Conservation (phyloP, 2,329 filamentous ascomycete genomes). For the Hyphodiscus sp. region DNA sequence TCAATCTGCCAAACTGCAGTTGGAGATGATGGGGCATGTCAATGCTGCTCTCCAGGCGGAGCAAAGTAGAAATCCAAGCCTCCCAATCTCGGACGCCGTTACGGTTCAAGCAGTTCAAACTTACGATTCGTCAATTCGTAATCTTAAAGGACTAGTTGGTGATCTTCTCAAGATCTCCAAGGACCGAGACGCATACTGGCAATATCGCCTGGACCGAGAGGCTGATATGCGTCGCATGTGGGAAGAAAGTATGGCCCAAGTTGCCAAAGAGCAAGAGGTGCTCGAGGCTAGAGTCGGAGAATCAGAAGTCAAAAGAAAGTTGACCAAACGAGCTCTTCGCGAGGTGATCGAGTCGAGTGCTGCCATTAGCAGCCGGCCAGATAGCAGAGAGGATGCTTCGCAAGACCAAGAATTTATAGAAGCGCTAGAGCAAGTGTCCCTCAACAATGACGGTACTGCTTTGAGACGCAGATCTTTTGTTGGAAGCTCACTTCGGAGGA, state of each 20-base stretch:
- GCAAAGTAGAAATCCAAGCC: conserved; percentile 59
- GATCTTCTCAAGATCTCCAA: conserved; percentile 87
- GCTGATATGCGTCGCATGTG: conserved; percentile 89
- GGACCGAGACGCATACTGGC: conserved; percentile 95
- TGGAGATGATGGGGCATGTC: conserved; percentile 83
- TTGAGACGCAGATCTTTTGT: conserved; percentile 36
- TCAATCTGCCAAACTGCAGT: conserved; percentile 85
- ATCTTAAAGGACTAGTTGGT: conserved; percentile 75
- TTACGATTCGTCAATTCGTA: conserved; percentile 85
- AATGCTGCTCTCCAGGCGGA: conserved; percentile 74
- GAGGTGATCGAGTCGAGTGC: conserved; percentile 68
- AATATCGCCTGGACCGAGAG: conserved; percentile 87
- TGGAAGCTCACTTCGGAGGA: conserved; percentile 45
- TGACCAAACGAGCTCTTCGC: conserved; percentile 81
- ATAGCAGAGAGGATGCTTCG: conserved; percentile 18
- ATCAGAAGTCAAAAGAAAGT: conserved; percentile 81
- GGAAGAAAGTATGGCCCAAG: conserved; percentile 98
- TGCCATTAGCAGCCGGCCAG: conserved; percentile 36
- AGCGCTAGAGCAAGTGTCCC: conserved; percentile 31
- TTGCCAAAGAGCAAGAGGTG: conserved; percentile 90
- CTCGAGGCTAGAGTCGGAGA: conserved; percentile 83
- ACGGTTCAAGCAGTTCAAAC: conserved; percentile 72
- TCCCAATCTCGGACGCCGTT: conserved; percentile 69
- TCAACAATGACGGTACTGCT: conserved; percentile 31
- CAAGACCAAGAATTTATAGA: conserved; percentile 28